These are phyloP conservation scores for Boletus tomentosulus DNA, from an alignment of 768 basidiomycete genomes.

Conservation along the genomic window DNA sequence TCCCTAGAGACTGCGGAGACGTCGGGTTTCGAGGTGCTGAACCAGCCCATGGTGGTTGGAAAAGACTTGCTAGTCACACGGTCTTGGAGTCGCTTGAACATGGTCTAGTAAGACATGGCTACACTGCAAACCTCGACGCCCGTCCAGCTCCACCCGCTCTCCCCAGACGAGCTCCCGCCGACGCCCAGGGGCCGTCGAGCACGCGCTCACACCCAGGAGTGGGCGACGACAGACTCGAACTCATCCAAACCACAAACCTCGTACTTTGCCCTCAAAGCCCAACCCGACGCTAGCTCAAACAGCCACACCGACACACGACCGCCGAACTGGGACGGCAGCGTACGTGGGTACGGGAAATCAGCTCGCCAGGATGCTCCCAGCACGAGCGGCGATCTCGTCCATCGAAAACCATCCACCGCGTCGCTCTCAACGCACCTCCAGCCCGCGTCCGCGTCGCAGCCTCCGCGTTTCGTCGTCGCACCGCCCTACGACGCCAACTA, in stretches of 20 bases:
- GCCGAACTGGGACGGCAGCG: constrained; percentile 48
- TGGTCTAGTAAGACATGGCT: constrained; percentile 14
- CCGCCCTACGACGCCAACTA: constrained; percentile 30
- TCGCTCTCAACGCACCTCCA: constrained; percentile 43
- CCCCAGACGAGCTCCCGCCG: constrained; percentile 45
- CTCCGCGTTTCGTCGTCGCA: constrained; percentile 39
- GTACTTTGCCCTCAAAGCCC: constrained; percentile 44
- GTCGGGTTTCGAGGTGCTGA: constrained; percentile 36
- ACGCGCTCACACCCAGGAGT: constrained; percentile 36
- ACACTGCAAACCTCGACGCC: constrained; percentile 40
- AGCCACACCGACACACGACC: constrained; percentile 6
- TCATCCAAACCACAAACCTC: constrained; percentile 36
- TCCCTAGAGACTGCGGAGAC: constrained; percentile 46
- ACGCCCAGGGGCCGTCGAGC: constrained; percentile 43
- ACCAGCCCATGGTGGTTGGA: constrained; percentile 31
- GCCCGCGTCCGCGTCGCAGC: constrained; percentile 22
- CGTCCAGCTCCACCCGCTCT: constrained; percentile 71
- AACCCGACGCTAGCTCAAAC: constrained; percentile 35
- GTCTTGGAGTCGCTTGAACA: background rate
- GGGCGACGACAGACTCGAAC: constrained; percentile 14
- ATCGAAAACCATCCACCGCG: constrained; percentile 31
- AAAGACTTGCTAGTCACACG: background rate
- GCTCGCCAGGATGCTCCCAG: constrained; percentile 12
- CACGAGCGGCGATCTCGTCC: constrained; percentile 5
- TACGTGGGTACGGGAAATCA: constrained; percentile 50